Evolutionary conservation across 345 rosid genomes (phyloP), one percentile per base, ranked within the genome.

Genomic region (Ceriops tagal): DNA sequence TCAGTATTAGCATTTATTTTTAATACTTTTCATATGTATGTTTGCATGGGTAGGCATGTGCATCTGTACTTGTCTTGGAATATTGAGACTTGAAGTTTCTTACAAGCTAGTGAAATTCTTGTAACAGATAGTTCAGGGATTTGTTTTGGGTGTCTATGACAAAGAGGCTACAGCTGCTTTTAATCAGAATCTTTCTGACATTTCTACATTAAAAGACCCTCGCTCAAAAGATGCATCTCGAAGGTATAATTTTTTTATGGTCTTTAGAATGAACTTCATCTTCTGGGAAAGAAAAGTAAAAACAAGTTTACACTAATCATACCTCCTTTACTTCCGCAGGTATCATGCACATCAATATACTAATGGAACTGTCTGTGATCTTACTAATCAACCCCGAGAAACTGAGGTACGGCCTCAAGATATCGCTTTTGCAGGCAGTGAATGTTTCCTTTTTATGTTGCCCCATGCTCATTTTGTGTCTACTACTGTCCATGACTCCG

Each of bases 291-390:
- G 52, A n/a, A 43, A 71, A 52, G 65, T 10, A 21, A 27, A 62
- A 27, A 34, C 20, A 71, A 31, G 39, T 18, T 39, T 1, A 15
- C 2, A 7, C 7, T 6, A 27, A 62, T 5, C 43, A 3, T 34
- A 53, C 39, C 5, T 30, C 31, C 52, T 18, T 53, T 28, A 30
- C 53, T 64, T 53, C 27, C 73, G 62, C 70, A 95, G 99, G 83
- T 92, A 93, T 78, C 97, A 89, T 72, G 86, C 98, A 65, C 97
- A 95, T 77, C 87, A 79, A 51, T 92, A 79, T 67, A 90, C 86
- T 35, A 92, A 90, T 61, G 99, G 99, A 59, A 95, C 97, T 18
- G 43, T 61, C n/a, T 95, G 99, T 62, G 97, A 95, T 79, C 99
- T 95, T 72, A 90, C 96, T 60, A 84, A 86, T 76, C 80, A 78